These are phyloP conservation scores for Henckelia pumila DNA, from an alignment of 257 asterid genomes.

Conservation along the genomic window DNA sequence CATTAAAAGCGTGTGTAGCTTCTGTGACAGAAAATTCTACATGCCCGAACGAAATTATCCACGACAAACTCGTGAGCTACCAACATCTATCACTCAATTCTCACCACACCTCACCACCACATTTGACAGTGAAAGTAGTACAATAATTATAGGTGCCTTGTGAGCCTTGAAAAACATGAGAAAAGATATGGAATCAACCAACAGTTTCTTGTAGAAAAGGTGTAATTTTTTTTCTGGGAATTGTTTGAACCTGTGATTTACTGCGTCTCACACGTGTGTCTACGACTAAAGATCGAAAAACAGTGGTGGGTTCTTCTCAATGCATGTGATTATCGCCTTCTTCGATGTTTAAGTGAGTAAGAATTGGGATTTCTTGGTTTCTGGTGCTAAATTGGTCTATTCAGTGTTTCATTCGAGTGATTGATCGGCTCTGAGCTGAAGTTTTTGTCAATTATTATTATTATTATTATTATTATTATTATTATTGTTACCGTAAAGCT, in stretches of 20 bases:
- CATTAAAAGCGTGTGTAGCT: no score
- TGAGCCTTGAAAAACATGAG: neutral
- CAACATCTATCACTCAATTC: no score
- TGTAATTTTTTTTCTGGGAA: neutral
- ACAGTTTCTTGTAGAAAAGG: neutral
- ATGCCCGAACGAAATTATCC: no score
- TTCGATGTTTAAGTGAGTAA: no score
- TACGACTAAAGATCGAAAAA: neutral
- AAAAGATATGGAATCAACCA: neutral
- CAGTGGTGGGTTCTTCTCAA: neutral
- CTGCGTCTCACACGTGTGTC: neutral
- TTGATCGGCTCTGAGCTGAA: neutral
- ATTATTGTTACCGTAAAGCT: no score
- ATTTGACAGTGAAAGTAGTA: neutral
- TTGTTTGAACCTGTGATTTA: neutral
- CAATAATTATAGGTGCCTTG: neutral
- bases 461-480: neutral
- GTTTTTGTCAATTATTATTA: neutral
- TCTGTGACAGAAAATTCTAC: no score
- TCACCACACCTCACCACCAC: no score
- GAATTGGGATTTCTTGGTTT: neutral
- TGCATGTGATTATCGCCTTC: no score
- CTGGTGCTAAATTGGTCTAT: constrained; percentile 21
- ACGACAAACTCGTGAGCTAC: no score
- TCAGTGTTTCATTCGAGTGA: constrained; percentile 3